A percentile compares a stretch with the other conserved stretches of the same genome.
These are phyloP conservation scores for Kwoniella europaea DNA, from an alignment of 768 basidiomycete genomes.

Conservation along the genomic window DNA sequence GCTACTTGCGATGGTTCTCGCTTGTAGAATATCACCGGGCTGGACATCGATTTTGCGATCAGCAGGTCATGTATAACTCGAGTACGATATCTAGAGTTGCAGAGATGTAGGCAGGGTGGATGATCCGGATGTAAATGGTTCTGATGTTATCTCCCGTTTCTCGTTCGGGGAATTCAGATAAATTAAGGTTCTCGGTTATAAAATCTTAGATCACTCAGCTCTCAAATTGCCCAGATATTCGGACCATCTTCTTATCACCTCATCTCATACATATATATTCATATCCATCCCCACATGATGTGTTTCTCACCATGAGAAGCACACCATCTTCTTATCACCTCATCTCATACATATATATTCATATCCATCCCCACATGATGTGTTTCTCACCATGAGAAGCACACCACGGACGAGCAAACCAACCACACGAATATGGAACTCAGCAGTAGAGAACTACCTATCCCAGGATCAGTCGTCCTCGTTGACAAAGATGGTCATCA, in stretches of 20 bases:
- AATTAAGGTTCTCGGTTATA: neutral
- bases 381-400: neutral
- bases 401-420: neutral
- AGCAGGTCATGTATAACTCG: no score
- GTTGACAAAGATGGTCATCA: slow-evolving; percentile 8
- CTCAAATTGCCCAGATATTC: neutral
- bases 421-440: neutral
- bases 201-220: neutral
- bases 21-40: neutral
- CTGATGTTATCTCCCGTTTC: neutral
- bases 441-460: slow-evolving; percentile 3
- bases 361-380: neutral
- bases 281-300: neutral
- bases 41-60: no score
- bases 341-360: neutral
- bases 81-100: no score
- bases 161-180: neutral
- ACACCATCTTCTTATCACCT: neutral
- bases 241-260: neutral
- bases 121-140: neutral
- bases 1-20: neutral
- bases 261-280: neutral
- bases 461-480: slow-evolving; percentile 21
- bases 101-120: no score
- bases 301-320: neutral